Evolutionary conservation across 495 filamentous ascomycete genomes (phyloP), one percentile per base, ranked within the genome.

Genomic region (Hypoxylon crocopeplum): DNA sequence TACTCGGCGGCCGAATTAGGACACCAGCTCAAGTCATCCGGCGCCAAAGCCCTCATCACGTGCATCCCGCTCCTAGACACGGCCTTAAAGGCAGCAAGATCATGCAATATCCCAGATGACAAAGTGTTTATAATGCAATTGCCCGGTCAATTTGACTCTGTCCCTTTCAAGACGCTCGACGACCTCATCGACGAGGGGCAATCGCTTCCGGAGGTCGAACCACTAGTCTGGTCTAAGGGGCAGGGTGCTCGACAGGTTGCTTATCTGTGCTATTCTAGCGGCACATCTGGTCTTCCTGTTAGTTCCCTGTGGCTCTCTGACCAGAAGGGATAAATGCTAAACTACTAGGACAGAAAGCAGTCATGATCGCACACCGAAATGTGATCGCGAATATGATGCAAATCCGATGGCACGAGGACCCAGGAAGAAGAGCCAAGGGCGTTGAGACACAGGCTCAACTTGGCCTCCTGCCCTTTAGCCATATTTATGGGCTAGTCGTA

Each of bases 281-380:
- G 92, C 15, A 97, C 92, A 10, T 94, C 91, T 27, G 92, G 92
- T 7, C 71, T 96, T 39, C 92, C 92, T 29, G 88, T 90, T 77
- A 67, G 82, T 75, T 40, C 7, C 10, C 16, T 41, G 15, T 21
- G 24, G 8, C 13, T 13, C 2, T 16, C 15, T 2, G 1, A 2
- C 12, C 1, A 1, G 0, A 27, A 34, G n/a, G 29, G 21, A 6
- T 17, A 46, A 15, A 27, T 29, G 37, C 50, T 63, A 52, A 59
- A 36, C 24, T 36, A 16, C 11, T 12, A 25, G 17, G 20, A 33
- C 48, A 93, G 87, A 97, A 97, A 91, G 92, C 91, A 20, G 92
- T 95, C 30, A 96, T 92, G 91, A 91, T 97, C 58, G 88, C 90
- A 11, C 92, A 97, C 72, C 74, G 78, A 12, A 97, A 97, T 67